A percentile compares a stretch with the other conserved stretches of the same genome.
Conservation (phyloP, 2,329 filamentous ascomycete genomes). For the Apiospora sp. region DNA sequence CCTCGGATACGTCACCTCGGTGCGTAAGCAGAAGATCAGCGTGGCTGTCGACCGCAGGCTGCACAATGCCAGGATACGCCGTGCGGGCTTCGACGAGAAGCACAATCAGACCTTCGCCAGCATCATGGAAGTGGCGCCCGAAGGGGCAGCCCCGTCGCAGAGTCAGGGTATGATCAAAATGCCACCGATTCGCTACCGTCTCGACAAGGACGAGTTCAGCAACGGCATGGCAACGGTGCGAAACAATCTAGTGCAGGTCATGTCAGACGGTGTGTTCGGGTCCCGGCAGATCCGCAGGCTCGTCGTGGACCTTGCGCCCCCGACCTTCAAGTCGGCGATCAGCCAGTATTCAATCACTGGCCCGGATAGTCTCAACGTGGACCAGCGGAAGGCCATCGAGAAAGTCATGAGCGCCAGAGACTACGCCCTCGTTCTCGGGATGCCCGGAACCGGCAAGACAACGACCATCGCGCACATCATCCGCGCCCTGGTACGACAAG, state of each 20-base stretch:
- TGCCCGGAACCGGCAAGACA: conserved; percentile 98
- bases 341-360: conserved; percentile 70
- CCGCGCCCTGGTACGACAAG: conserved; percentile 83
- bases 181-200: conserved; percentile 74
- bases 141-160: conserved; percentile 60
- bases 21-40: conserved; percentile 78
- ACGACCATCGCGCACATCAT: conserved; percentile 99
- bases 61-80: conserved; percentile 82
- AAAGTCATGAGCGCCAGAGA: conserved; percentile 97
- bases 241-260: conserved; percentile 92
- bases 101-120: conserved; percentile 87
- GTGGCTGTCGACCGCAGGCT: conserved; percentile 91
- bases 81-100: conserved; percentile 76
- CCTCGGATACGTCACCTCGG: conserved; percentile 85
- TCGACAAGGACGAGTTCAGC: conserved; percentile 98
- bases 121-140: conserved; percentile 83
- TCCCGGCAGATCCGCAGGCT: conserved; percentile 77
- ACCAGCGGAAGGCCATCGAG: conserved; percentile 85
- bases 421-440: conserved; percentile 96
- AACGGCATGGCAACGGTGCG: conserved; percentile 96
- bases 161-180: conserved; percentile 60
- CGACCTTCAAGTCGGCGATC: conserved; percentile 73
- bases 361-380: conserved; percentile 78
- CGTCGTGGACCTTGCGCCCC: conserved; percentile 78
- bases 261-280: conserved; percentile 79